Conservation (phyloP, 2,329 filamentous ascomycete genomes). For the Stemphylium vesicarium region DNA sequence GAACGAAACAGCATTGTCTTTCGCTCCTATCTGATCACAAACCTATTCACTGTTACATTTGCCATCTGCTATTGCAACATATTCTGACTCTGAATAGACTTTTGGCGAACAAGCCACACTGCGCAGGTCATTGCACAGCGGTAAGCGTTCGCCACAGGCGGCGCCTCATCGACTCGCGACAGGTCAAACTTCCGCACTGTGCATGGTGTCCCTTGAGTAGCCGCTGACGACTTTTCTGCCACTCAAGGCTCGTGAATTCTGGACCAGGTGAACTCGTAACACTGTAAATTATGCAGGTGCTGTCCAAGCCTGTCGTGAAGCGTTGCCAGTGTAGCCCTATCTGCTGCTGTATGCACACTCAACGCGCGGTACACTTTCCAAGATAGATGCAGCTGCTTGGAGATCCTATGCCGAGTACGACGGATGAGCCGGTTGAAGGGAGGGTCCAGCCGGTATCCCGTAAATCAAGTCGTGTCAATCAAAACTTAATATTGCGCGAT, state of each 20-base stretch:
- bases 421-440: conserved; percentile 33
- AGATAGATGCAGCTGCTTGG: conserved; percentile 6
- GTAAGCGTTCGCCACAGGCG: not conserved
- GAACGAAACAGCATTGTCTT: conserved; percentile 52
- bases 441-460: conserved; percentile 23
- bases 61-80: conserved; percentile 1
- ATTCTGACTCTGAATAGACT: conserved; percentile 12
- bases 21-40: conserved; percentile 51
- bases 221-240: conserved; percentile 22
- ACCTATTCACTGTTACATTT: not conserved
- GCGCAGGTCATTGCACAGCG: not conserved
- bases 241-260: conserved; percentile 13
- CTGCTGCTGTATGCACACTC: conserved; percentile 14
- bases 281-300: conserved; percentile 25
- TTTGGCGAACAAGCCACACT: not conserved
- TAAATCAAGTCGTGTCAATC: conserved; percentile 31
- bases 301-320: conserved; percentile 17
- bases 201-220: conserved; percentile 10
- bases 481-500: conserved; percentile 31
- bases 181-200: conserved; percentile 8
- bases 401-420: not conserved
- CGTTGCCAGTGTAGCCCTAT: conserved; percentile 29
- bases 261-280: conserved; percentile 6
- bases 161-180: not conserved
- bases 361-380: conserved; percentile 11